Conservation (phyloP, 1,284 basidiomycete species). For the Irpex sp. region DNA sequence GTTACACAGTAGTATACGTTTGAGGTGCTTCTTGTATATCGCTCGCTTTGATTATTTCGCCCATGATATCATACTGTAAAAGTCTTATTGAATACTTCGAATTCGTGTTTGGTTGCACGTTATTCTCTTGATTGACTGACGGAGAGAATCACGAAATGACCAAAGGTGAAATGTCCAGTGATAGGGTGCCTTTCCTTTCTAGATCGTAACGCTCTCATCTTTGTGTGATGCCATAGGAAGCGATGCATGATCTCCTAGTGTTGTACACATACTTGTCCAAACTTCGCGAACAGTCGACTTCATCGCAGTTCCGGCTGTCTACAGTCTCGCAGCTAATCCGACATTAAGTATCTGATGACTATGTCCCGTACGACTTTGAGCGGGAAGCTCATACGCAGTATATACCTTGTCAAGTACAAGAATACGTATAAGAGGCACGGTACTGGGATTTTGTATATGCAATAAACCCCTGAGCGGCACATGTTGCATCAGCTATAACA, state of each 20-base stretch:
- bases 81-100: not conserved
- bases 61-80: not conserved
- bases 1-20: not conserved
- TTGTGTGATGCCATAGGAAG: too few species aligned
- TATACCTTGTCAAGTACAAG: too few species aligned
- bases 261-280: not conserved
- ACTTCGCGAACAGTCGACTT: not conserved
- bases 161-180: not conserved
- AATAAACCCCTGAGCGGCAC: not conserved
- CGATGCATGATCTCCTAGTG: too few species aligned
- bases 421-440: not conserved
- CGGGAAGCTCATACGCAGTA: too few species aligned
- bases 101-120: not conserved
- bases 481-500: too few species aligned
- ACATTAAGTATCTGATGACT: too few species aligned
- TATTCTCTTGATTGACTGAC: not conserved
- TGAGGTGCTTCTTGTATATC: not conserved
- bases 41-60: not conserved
- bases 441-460: not conserved
- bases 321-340: not conserved
- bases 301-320: not conserved
- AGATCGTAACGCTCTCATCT: too few species aligned
- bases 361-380: too few species aligned
- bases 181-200: not conserved
- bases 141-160: not conserved